Percentiles rank a stretch among this genome's conserved stretches.
Evolutionary conservation across 257 asterid genomes (phyloP).

Genomic region (Prunella vulgaris): DNA sequence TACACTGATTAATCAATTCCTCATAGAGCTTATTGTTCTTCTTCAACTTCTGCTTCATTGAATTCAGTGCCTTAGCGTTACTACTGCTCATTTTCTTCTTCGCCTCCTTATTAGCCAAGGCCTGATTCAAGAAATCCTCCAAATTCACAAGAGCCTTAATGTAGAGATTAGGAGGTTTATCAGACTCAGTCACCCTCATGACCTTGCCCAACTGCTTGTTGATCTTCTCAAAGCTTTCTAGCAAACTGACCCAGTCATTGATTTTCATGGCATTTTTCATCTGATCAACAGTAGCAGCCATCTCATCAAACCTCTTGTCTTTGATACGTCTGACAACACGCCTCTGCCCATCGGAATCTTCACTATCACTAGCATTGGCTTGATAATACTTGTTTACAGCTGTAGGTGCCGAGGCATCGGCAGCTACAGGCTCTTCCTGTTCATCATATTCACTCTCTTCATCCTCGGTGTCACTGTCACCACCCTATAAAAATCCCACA

Average conservation of each 20-base stretch:
- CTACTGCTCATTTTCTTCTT: constrained; percentile 97
- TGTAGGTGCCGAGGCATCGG: constrained; percentile 23
- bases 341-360: constrained; percentile 54
- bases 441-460: constrained; percentile 44
- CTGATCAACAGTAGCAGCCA: constrained; percentile 80
- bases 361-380: constrained; percentile 55
- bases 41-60: constrained; percentile 91
- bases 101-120: constrained; percentile 85
- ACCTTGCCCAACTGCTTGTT: constrained; percentile 93
- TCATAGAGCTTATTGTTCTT: constrained; percentile 81
- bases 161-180: constrained; percentile 65
- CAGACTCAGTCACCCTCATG: constrained; percentile 73
- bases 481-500: constrained; percentile 41
- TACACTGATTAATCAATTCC: constrained; percentile 64
- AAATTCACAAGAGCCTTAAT: constrained; percentile 88
- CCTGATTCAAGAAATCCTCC: constrained; percentile 77
- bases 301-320: constrained; percentile 85
- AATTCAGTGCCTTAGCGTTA: constrained; percentile 89
- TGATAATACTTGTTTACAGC: constrained; percentile 41
- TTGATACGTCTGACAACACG: constrained; percentile 76
- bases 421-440: constrained; percentile 36
- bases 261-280: constrained; percentile 96
- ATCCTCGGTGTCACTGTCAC: constrained; percentile 71
- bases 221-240: constrained; percentile 91
- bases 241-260: constrained; percentile 90